Evolutionary conservation across 768 basidiomycete genomes (phyloP).

Genomic region (Pleurotus djamor): DNA sequence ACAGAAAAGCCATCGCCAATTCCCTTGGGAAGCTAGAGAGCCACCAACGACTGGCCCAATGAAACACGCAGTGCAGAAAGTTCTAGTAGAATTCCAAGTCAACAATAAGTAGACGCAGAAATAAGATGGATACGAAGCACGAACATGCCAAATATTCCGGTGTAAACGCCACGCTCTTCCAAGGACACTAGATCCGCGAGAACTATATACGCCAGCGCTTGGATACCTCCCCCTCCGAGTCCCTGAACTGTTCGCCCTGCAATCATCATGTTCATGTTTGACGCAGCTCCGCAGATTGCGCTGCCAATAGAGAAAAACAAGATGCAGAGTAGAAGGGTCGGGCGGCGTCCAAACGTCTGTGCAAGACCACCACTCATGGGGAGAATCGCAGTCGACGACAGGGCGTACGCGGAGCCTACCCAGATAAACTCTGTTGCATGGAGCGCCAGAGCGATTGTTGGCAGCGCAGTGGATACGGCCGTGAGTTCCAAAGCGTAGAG

Average conservation of each 20-base stretch:
- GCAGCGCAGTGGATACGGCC: conserved; percentile 37
- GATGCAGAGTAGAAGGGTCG: conserved; percentile 26
- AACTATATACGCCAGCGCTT: conserved; percentile 36
- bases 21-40: conserved; percentile 21
- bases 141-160: conserved; percentile 33
- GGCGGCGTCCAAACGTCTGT: conserved; percentile 34
- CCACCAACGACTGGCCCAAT: conserved; percentile 35
- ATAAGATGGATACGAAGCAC: conserved; percentile 1
- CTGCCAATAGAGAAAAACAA: conserved; percentile 38
- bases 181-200: conserved; percentile 45
- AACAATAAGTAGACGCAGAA: too few species aligned
- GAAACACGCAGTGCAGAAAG: too few species aligned
- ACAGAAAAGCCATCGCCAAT: conserved; percentile 41
- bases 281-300: conserved; percentile 38
- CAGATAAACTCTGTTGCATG: conserved; percentile 37
- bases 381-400: conserved; percentile 37
- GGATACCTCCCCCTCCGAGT: conserved; percentile 36
- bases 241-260: conserved; percentile 38
- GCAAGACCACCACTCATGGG: conserved; percentile 34
- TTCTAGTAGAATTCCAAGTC: too few species aligned
- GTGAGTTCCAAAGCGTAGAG: conserved; percentile 4
- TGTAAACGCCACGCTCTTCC: conserved; percentile 36
- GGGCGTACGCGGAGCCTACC: conserved; percentile 41
- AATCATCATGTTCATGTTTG: conserved; percentile 38
- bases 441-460: conserved; percentile 36